A percentile compares a stretch with the other conserved stretches of the same genome.
Conservation (phyloP, 495 filamentous ascomycete genomes). For the Penicillium malachiteum region DNA sequence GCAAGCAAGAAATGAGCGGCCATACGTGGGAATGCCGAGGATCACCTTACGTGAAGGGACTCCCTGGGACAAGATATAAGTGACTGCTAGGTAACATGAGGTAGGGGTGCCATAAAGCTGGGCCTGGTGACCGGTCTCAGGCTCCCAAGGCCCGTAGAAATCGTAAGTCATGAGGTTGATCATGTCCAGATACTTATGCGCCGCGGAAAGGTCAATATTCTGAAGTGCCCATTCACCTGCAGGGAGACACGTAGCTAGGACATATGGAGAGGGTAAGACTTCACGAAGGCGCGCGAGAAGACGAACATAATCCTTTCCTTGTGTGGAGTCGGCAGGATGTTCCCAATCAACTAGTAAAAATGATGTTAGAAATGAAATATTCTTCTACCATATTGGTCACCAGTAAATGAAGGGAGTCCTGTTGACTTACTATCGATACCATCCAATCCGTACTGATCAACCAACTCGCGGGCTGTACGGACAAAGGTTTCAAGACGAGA, state of each 20-base stretch:
- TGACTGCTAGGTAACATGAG: conserved; percentile 65
- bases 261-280: conserved; percentile 72
- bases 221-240: conserved; percentile 70
- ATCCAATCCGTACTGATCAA: conserved; percentile 75
- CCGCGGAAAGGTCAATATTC: conserved; percentile 69
- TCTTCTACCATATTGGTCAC: no score
- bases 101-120: conserved; percentile 68
- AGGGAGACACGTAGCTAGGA: conserved; percentile 80
- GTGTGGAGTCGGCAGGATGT: conserved; percentile 65
- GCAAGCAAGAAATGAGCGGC: conserved; percentile 74
- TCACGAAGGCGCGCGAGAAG: conserved; percentile 68
- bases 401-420: neutral
- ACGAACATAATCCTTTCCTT: conserved; percentile 72
- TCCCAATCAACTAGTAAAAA: conserved; percentile 78
- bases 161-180: conserved; percentile 88
- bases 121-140: conserved; percentile 71
- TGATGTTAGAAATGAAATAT: neutral
- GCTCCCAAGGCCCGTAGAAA: conserved; percentile 78
- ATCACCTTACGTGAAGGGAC: conserved; percentile 75
- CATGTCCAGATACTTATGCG: conserved; percentile 68
- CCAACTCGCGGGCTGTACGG: conserved; percentile 64
- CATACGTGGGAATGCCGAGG: conserved; percentile 77
- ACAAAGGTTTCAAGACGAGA: conserved; percentile 68
- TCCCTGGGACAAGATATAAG: conserved; percentile 62
- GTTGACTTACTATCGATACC: conserved; percentile 72